Conservation (phyloP, 176 grass and related monocot genomes). For the Aegilops speltoides region DNA sequence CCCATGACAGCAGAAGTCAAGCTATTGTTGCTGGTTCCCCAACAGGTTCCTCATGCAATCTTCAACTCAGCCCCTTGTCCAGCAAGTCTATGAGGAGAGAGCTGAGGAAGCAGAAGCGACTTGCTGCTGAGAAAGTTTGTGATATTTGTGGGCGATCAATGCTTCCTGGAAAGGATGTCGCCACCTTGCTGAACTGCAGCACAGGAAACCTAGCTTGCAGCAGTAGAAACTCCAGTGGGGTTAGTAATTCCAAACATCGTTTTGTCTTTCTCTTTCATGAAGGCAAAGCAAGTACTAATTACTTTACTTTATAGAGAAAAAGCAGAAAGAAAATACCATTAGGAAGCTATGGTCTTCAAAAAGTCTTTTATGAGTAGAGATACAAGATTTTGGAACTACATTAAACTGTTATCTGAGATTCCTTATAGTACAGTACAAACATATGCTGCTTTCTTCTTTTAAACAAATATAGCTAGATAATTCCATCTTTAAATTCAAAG, state of each 20-base stretch:
- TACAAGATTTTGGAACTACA: not conserved
- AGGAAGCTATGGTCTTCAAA: not conserved
- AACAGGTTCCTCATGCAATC: constrained; percentile 30
- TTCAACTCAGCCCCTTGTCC: constrained; percentile 47
- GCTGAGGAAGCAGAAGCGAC: constrained; percentile 81
- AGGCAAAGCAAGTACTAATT: not conserved
- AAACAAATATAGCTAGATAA: not conserved
- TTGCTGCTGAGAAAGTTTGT: constrained; percentile 86
- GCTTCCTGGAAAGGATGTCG: constrained; percentile 90
- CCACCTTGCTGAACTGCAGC: constrained; percentile 74
- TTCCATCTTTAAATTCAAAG: not conserved
- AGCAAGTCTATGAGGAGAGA: constrained; percentile 73
- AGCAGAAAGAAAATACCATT: not conserved
- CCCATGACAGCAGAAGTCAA: constrained; percentile 28
- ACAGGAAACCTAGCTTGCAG: constrained; percentile 88
- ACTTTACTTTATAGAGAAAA: not conserved
- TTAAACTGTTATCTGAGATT: not conserved
- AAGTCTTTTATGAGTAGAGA: not conserved
- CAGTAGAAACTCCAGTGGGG: constrained; percentile 88
- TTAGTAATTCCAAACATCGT: constrained; percentile 45
- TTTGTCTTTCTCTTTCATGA: not conserved
- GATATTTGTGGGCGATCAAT: constrained; percentile 94
- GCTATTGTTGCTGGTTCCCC: constrained; percentile 34
- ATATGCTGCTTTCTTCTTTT: not conserved
- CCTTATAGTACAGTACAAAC: not conserved